Evolutionary conservation across 176 grass and related monocot genomes (phyloP), one percentile per base, ranked within the genome.

Genomic region (Guadua angustifolia): DNA sequence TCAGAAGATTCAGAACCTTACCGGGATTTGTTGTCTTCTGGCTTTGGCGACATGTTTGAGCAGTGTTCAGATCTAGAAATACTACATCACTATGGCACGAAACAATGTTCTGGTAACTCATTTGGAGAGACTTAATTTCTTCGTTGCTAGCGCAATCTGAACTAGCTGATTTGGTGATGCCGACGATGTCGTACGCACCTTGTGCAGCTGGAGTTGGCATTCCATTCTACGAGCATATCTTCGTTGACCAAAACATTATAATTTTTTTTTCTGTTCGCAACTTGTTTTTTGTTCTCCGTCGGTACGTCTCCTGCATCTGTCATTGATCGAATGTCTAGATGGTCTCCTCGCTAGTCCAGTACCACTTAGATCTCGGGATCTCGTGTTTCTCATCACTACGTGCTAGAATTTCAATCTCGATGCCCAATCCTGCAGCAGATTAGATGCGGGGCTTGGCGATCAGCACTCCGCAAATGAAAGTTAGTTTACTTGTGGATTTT

Each of bases 241-340:
- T 67, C 62, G 14, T 18, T 22, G 7, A 33, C 45, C 15, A 2
- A 44, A 26, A 7, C 29, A 74, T 19, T 43, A 40, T 40, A 40
- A 10, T 1, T 5, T 11, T n/a, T 9, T 56, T 25, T 22, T 5
- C 10, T 75, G 18, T 21, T 9, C 52, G 42, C n/a, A 63, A 4
- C 4, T 38, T 65, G 19, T 66, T 79, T 79, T 79, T 8, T 24
- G 6, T 67, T 69, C 47, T 56, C 12, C 64, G 19, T 69, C 38
- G 51, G 66, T 18, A 42, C 50, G 49, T 11, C 40, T 10, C 9
- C 32, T 74, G 74, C 21, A 80, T 79, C 67, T 65, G 66, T 5
- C 29, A 84, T 79, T 88, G 36, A 84, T 79, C 84, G 36, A 88
- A 79, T 58, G 58, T 65, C n/a, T 46, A 19, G 21, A 80, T 43